Evolutionary conservation across 768 basidiomycete species (phyloP), one percentile per base, ranked within the genome.

Genomic region (Calocera viscosa): DNA sequence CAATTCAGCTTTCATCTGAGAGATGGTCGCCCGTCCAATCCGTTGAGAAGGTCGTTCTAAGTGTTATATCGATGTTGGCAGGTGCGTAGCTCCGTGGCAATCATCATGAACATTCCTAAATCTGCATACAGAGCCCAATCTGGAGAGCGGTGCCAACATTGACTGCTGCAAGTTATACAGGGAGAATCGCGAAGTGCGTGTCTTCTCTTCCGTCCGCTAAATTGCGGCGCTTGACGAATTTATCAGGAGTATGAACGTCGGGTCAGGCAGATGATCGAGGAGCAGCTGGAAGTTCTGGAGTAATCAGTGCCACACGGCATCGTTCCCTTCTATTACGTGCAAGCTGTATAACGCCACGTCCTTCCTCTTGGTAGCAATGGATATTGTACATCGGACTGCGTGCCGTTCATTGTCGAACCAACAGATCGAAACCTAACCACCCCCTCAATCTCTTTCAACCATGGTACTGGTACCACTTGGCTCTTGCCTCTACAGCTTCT

Each of bases 1-100:
- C 82, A 98, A 7, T 97, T 75, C 95, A 99, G 75, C 85, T 89
- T 71, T 92, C 94, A 0, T 92, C 90, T 22, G 96, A 99, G 73
- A 84, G 96, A 40, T 99, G 96, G 96, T 92, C 90, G 67, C 96
- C 96, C n/a, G 95, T 98, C 0, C 95, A 98, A 77, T 92, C 91
- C 72, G 91, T 99, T 17, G 90, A 98, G 79, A 97, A 96, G 77
- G 95, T 96, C 70, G 83, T 98, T 65, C 81, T 98, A 11, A 94
- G 92, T 71, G 95, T 99, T 26, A 86, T 99, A 71, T 94, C 91
- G 43, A 97, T 99, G 94, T 82, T 99, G 14, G 94, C 96, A 69
- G 91, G 92, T 90, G 70, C 70, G 84, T 73, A 22, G 64, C 43
- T n/a, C n/a, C n/a, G n/a, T n/a, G 35, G 60, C 34, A 33, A 47